Evolutionary conservation across 2,329 filamentous ascomycete genomes (phyloP), one percentile per base, ranked within the genome.

Genomic region (Moelleriella libera): DNA sequence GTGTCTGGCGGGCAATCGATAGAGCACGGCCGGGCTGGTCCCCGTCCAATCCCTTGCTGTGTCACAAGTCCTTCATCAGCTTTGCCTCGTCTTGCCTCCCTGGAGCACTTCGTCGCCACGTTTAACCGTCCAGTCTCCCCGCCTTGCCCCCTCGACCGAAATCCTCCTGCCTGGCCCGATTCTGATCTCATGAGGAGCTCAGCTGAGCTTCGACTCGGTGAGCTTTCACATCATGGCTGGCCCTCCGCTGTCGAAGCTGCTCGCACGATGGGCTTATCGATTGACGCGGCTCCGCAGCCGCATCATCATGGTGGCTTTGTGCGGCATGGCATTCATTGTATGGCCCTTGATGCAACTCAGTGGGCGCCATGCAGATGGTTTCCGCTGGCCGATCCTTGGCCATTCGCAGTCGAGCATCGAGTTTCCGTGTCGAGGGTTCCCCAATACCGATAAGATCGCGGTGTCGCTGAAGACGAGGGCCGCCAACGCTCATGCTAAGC

Each of bases 401-500:
- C 40, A 12, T 14, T 21, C 40, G 40, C 40, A 41, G 14, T 65
- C 61, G 47, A 65, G 66, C 52, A 63, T 65, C 40, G 63, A 55
- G 50, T 52, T 55, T 12, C 58, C 61, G 2, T 74, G 71, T 54
- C 58, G 60, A 42, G 59, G 59, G 49, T 68, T 73, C 46, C 68
- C 69, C 9, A 54, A 66, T 47, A 66, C 65, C 39, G 60, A 68
- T 31, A 65, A 67, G 50, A 63, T 74, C 43, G 63, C 71, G 32
- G 60, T 79, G 30, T 66, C 79, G 48, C 71, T 80, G 63, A 80
- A 80, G 61, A 79, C 76, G 1, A 75, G 76, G 43, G 73, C 75
- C 3, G 76, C 73, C 42, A 75, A 78, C 55, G 64, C 70, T 10
- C 74, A 67, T 53, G 67, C 73, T 30, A 72, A 72, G 51, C 58